A percentile compares a stretch with the other conserved stretches of the same genome.
Evolutionary conservation across 1,284 basidiomycete species (phyloP).

Genomic region (Moesziomyces parantarcticus): DNA sequence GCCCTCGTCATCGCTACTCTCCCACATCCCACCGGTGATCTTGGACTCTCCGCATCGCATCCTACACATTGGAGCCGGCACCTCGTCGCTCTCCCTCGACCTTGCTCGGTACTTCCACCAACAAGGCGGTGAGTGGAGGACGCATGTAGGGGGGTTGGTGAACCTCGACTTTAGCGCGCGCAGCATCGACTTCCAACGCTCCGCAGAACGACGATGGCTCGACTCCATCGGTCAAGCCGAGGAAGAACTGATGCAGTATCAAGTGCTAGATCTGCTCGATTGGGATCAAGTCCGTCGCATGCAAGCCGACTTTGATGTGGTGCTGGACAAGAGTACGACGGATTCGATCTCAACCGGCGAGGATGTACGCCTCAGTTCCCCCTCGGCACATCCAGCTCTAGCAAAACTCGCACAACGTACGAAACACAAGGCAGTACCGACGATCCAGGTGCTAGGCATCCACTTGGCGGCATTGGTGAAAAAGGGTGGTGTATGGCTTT

Average conservation of each 20-base stretch:
- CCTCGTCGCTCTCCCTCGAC: constrained; percentile 26
- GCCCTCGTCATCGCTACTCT: constrained; percentile 9
- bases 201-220: constrained; percentile 2
- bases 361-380: constrained; percentile 2
- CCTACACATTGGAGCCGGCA: constrained; percentile 46
- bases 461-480: constrained; percentile 8
- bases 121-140: constrained; percentile 14
- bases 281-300: constrained; percentile 6
- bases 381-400: constrained; percentile 2
- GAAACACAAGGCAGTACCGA: constrained; percentile 9
- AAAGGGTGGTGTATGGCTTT: constrained; percentile 16
- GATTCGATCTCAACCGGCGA: constrained; percentile 40
- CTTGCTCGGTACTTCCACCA: constrained; percentile 2
- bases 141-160: constrained; percentile 13
- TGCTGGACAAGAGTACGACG: constrained; percentile 48
- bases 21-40: constrained; percentile 4
- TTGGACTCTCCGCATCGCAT: constrained; percentile 9
- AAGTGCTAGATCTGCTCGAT: constrained; percentile 25
- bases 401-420: neutral
- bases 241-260: constrained; percentile 22
- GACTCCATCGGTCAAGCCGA: neutral
- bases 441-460: constrained; percentile 21
- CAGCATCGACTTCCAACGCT: constrained; percentile 21
- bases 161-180: constrained; percentile 33
- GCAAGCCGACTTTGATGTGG: constrained; percentile 16